A percentile compares a stretch with the other conserved stretches of the same genome.
Conservation (phyloP, 257 asterid species). For the Osmanthus fragrans region DNA sequence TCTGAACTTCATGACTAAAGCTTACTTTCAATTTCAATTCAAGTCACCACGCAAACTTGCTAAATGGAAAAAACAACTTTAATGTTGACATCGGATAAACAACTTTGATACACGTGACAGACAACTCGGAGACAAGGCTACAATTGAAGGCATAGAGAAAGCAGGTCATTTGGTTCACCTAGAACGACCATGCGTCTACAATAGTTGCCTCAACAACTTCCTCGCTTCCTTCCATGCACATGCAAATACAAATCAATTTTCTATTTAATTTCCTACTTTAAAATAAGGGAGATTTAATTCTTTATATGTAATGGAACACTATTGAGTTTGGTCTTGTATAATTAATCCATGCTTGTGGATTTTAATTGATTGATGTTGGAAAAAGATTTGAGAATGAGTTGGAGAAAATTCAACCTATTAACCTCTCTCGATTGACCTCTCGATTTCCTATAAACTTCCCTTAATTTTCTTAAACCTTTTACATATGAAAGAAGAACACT, state of each 20-base stretch:
- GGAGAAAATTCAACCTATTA: too few species aligned
- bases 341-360: not conserved
- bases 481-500: too few species aligned
- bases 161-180: conserved; percentile 93
- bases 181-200: conserved; percentile 80
- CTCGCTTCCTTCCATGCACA: conserved; percentile 54
- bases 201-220: conserved; percentile 60
- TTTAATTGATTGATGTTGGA: too few species aligned
- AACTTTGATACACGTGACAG: conserved; percentile 29
- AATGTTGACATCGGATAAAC: too few species aligned
- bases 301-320: not conserved
- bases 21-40: not conserved
- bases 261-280: not conserved
- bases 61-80: too few species aligned
- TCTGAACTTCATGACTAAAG: not conserved
- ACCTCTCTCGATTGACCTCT: too few species aligned
- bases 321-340: not conserved
- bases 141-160: conserved; percentile 53
- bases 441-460: too few species aligned
- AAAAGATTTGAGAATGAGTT: too few species aligned
- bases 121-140: conserved; percentile 64
- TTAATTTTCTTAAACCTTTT: too few species aligned
- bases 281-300: not conserved
- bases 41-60: not conserved
- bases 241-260: not conserved